Evolutionary conservation across 2,329 filamentous ascomycete species (phyloP).

Genomic region (Exserohilum rostratum): DNA sequence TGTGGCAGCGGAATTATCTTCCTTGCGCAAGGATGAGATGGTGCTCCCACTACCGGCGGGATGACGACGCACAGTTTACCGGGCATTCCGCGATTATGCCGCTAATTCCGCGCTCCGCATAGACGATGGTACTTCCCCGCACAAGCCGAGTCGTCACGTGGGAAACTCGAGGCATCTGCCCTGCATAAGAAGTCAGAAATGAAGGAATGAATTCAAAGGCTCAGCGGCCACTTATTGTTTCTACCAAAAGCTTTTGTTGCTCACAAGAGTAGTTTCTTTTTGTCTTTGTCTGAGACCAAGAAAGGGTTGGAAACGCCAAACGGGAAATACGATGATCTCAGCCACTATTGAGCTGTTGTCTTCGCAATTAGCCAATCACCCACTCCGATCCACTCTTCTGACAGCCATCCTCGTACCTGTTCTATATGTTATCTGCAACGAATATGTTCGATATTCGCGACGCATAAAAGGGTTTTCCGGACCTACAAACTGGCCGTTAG

Average conservation of each 20-base stretch:
- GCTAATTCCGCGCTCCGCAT: constrained; percentile 23
- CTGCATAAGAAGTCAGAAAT: background rate
- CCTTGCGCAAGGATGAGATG: too few relatives aligned
- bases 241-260: background rate
- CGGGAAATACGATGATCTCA: constrained; percentile 34
- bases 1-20: too few relatives aligned
- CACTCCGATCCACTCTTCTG: constrained; percentile 30
- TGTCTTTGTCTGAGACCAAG: background rate
- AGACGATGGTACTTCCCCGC: constrained; percentile 19
- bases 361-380: constrained; percentile 29
- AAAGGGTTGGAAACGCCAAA: too few relatives aligned
- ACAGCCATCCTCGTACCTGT: constrained; percentile 38
- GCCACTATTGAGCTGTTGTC: constrained; percentile 33
- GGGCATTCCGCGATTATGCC: constrained; percentile 15
- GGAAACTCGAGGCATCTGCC: background rate
- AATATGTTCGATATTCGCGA: constrained; percentile 43
- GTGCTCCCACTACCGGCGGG: background rate
- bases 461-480: constrained; percentile 49
- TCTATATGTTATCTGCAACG: constrained; percentile 47
- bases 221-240: background rate
- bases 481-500: constrained; percentile 48
- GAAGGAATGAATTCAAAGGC: background rate
- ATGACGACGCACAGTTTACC: background rate
- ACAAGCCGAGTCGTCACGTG: constrained; percentile 5
- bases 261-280: background rate